These are phyloP conservation scores for Monosporascus cannonballus DNA, from an alignment of 2,329 filamentous ascomycete genomes.

Conservation along the genomic window DNA sequence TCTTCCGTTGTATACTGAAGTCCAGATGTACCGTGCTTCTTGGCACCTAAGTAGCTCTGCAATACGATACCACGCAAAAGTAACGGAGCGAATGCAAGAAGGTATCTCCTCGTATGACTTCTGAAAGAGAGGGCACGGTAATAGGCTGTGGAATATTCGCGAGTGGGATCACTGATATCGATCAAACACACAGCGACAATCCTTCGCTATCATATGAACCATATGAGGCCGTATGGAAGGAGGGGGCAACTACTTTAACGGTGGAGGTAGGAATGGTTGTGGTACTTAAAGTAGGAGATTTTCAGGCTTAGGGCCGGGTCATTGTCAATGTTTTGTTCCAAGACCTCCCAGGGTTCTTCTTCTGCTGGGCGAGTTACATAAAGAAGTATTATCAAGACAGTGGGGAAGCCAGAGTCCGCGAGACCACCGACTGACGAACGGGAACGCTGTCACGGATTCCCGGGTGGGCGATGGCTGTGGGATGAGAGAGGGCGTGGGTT, in stretches of 20 bases:
- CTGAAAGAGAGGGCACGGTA: neutral
- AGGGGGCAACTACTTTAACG: conserved; percentile 18
- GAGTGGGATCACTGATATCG: neutral
- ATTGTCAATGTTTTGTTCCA: too few relatives aligned
- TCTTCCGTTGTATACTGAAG: conserved; percentile 11
- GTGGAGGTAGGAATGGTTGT: conserved; percentile 20
- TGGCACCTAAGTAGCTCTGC: conserved; percentile 8
- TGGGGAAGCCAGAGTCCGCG: conserved; percentile 21
- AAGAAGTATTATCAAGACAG: conserved; percentile 13
- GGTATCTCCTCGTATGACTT: neutral
- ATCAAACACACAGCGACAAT: neutral
- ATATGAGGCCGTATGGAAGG: neutral
- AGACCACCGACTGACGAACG: conserved; percentile 22
- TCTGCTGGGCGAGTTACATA: conserved; percentile 16
- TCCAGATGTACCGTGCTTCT: conserved; percentile 5
- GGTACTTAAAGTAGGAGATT: conserved; percentile 21
- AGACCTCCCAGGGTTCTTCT: conserved; percentile 7
- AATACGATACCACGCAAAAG: conserved; percentile 18
- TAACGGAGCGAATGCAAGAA: neutral
- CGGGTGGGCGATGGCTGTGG: conserved; percentile 13
- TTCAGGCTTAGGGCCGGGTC: neutral
- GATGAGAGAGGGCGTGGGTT: conserved; percentile 19
- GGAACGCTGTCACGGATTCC: conserved; percentile 13
- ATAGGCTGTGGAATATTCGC: neutral
- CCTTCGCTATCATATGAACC: neutral